These are phyloP conservation scores for Oenanthe sinensis DNA, from an alignment of 129 eudicot species.

Conservation along the genomic window DNA sequence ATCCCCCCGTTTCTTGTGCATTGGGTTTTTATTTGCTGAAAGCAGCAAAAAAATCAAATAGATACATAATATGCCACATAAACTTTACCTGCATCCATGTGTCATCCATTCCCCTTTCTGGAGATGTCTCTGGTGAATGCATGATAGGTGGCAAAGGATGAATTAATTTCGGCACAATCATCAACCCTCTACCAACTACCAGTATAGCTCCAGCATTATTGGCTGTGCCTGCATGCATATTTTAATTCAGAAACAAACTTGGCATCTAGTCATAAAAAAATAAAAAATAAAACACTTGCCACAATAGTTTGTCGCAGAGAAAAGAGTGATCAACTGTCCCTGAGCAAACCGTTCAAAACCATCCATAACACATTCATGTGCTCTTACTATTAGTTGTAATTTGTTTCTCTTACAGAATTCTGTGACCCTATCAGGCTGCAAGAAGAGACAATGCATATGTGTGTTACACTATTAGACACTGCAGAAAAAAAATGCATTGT, in stretches of 20 bases:
- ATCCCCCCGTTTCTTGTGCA: background rate
- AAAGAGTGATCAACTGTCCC: conserved; percentile 91
- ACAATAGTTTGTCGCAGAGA: conserved; percentile 98
- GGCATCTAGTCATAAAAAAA: background rate
- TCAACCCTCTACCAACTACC: conserved; percentile 87
- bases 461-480: background rate
- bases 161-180: conserved; percentile 82
- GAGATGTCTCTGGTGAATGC: conserved; percentile 93
- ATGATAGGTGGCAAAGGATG: conserved; percentile 92
- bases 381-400: conserved; percentile 87
- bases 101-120: conserved; percentile 71
- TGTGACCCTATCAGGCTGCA: conserved; percentile 96
- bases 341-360: conserved; percentile 95
- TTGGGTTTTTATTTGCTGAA: background rate
- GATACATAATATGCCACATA: background rate
- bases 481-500: background rate
- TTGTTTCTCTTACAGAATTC: conserved; percentile 92
- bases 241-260: conserved; percentile 12
- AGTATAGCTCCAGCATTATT: conserved; percentile 96
- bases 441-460: conserved; percentile 7
- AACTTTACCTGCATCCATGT: conserved; percentile 81
- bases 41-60: background rate
- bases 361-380: conserved; percentile 97
- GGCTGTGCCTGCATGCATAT: conserved; percentile 65
- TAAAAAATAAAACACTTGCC: conserved; percentile 31